These are phyloP conservation scores for Grigorovia humatica DNA, from an alignment of 805 yeast genomes.

Conservation along the genomic window DNA sequence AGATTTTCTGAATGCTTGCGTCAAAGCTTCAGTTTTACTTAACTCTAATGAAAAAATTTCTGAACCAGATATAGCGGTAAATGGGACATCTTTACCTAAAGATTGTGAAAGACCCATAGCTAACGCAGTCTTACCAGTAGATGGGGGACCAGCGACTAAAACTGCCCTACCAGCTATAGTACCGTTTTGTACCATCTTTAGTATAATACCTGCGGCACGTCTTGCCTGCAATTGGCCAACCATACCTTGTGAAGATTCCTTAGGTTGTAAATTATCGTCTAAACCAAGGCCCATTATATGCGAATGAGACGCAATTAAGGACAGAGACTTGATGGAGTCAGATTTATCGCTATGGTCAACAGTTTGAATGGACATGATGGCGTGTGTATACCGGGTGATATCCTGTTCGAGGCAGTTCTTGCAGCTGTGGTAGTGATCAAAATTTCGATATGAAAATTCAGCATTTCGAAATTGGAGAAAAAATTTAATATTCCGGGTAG, in stretches of 20 bases:
- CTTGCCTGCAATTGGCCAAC: conserved; percentile 95
- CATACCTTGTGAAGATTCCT: conserved; percentile 82
- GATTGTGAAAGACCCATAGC: conserved; percentile 87
- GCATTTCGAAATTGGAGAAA: too few relatives aligned
- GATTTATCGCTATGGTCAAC: conserved; percentile 29
- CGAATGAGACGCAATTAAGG: conserved; percentile 93
- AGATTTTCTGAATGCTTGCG: conserved; percentile 92
- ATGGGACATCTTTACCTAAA: conserved; percentile 67
- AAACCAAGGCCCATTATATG: conserved; percentile 96
- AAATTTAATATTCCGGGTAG: too few relatives aligned
- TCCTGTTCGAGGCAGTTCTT: too few relatives aligned
- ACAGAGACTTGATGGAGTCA: conserved; percentile 49
- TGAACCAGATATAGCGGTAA: conserved; percentile 89
- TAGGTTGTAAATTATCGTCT: conserved; percentile 81
- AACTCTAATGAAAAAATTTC: conserved; percentile 88
- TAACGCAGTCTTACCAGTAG: conserved; percentile 97
- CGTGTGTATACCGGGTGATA: too few relatives aligned
- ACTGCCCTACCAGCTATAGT: conserved; percentile 96
- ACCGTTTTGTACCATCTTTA: conserved; percentile 89
- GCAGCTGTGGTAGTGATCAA: too few relatives aligned
- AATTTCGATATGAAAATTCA: too few relatives aligned
- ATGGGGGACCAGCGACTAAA: conserved; percentile 93
- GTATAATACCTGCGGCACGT: conserved; percentile 88
- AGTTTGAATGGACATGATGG: conserved; percentile 33
- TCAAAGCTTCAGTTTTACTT: conserved; percentile 90